Evolutionary conservation across 2,329 filamentous ascomycete species (phyloP), one percentile per base, ranked within the genome.

Genomic region (Pseudovirgaria hyperparasitica): DNA sequence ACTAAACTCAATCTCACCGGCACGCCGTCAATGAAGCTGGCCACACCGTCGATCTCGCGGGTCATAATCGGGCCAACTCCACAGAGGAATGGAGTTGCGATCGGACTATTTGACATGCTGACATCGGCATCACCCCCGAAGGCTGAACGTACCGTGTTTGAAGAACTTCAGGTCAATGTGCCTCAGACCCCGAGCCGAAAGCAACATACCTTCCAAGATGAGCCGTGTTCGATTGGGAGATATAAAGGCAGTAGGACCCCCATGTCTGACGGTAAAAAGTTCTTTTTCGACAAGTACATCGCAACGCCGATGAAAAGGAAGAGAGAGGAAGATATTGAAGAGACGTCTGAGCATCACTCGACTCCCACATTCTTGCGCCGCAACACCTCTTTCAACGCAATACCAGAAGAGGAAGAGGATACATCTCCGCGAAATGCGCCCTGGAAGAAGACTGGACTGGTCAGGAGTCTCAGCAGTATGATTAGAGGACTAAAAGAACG

Each of bases 51-150:
- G 35, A 44, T 45, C 5, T 49, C 48, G 23, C 29, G 37, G 7
- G 37, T 51, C 22, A n/a, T n/a, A n/a, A 68, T 90, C 34, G 80
- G 79, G 3, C 82, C 82, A 2, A 90, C 82, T 9, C 82, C 82
- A 3, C 82, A 87, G 43, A 72, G 74, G 34, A 78, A 87, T 47
- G 82, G 82, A 16, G 70, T 71, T 12, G 75, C 85, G 1, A 62
- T 90, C 3, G 80, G 82, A 4, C 56, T 90, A 11, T 90, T 90
- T 46, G 82, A 87, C 44, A 55, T 79, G 8, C 56, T 84, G 6
- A 66, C 69, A 1, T 65, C 66, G 5, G 65, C 57, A 26, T 60
- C 55, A 16, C 54, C 55, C 5, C 55, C 47, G 29, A 54, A 48
- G 40, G 32, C 34, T 23, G 27, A 26, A 9, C 41, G 45, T 19